Base-by-base conservation (phyloP, 352 stramenopile genomes). In the Globisporangium irregulare region DNA sequence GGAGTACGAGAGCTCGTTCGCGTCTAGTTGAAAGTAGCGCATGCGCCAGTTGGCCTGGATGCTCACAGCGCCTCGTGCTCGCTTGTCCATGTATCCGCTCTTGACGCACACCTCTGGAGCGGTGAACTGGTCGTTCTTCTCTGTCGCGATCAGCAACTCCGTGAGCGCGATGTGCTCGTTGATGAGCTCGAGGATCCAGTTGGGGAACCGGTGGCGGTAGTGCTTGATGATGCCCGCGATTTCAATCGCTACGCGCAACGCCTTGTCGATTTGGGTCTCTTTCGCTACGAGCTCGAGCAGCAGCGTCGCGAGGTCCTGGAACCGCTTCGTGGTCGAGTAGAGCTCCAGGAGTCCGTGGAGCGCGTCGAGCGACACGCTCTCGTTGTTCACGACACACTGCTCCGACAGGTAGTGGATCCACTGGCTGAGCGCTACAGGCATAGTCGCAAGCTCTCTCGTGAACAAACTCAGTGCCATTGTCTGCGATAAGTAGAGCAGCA, bases 31-130 rank as follows among this genome's bases (percentile, higher is more conserved):
- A 29, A 92, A 74, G 58, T 79, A 89, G 24, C 84, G 74, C 77
- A 87, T 90, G 61, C 81, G 77, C 86, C 86, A 94, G 57, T 92
- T 92, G 41, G 84, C 84, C 46, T 90, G 81, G 18, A 92, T 68
- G 24, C 80, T 84, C 55, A 69, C 75, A 9, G 78, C 75, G 15
- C 77, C 76, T 25, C 82, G 70, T 10, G 82, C 66, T 25, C 82
- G 68, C 70, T 94, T 91, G 73, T 94, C 86, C 64, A 90, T 66
- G 50, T 87, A 80, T 0, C 68, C 79, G 14, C 71, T 66, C 60
- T 79, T 73, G 3, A n/a, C 50, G 20, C 69, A 70, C 24, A 76
- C 53, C n/a, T 76, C 59, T 0, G 86, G 86, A 2, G 86, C 84
- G 0, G 71, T 73, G 38, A 68, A 69, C 22, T 68, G 68, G 48